Conservation (phyloP, 371 early-diverging fungal species). For the Dichotomocladium elegans region DNA sequence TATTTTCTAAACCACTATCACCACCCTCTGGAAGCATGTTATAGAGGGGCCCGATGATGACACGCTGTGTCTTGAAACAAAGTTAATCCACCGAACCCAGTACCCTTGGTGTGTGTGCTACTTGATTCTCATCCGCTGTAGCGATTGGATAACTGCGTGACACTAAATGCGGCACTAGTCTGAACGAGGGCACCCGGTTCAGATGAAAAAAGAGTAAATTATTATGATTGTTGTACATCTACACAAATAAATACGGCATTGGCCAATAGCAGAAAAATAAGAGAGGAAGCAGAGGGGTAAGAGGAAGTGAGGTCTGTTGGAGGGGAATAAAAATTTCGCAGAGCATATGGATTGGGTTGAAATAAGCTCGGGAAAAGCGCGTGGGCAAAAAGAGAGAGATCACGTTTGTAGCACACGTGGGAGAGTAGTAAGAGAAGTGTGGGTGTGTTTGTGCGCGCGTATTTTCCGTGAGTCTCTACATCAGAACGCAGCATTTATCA, state of each 20-base stretch:
- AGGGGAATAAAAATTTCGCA: neutral
- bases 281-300: neutral
- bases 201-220: neutral
- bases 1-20: no score
- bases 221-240: neutral
- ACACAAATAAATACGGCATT: constrained; percentile 1
- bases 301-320: neutral
- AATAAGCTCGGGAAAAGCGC: no score
- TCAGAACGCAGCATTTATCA: constrained; percentile 27
- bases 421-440: no score
- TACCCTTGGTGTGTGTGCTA: neutral
- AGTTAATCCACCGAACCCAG: neutral
- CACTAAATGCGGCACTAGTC: neutral
- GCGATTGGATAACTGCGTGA: no score
- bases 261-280: no score
- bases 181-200: neutral
- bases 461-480: constrained; percentile 5
- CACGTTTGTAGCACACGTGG: no score
- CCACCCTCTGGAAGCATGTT: no score
- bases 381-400: no score
- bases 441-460: neutral
- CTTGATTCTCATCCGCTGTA: neutral
- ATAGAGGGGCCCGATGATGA: no score
- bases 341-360: neutral
- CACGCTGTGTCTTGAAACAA: constrained; percentile 1